Base-by-base conservation (phyloP, 1,284 basidiomycete species). In the Puccinia coronata region DNA sequence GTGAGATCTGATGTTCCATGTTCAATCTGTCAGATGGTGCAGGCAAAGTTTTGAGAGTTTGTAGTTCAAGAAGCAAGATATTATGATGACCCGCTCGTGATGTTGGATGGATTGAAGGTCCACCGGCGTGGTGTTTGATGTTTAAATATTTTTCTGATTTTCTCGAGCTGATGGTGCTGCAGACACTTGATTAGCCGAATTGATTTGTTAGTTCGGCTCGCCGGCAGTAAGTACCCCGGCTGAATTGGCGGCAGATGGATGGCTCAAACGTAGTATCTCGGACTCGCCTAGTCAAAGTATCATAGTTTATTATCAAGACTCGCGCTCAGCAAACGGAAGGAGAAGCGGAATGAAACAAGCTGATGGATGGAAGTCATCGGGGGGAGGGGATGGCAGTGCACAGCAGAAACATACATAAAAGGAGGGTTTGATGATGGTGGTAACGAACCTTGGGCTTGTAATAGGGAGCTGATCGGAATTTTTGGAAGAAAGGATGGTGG, bases 1-100 rank as follows among this genome's bases (percentile, higher is more conserved):
- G 34, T 34, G 71, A 73, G 34, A 73, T 73, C 25, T 73, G 71
- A 41, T 73, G 71, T 23, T 73, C 71, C 71, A 73, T 73, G 28
- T 18, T 36, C 20, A 41, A 31, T 67, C 12, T 36, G n/a, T 39
- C n/a, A 23, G 36, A 41, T 4, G 41, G 63, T 41, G 63, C 36
- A 41, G 28, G 36, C 63, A 41, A 67, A 67, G 36, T n/a, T 67
- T n/a, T n/a, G 31, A 39, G 8, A n/a, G 39, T 67, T 23, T 47
- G 11, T 20, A 65, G 8, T 65, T 47, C 20, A n/a, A 20, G 23
- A 3, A 31, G n/a, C n/a, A n/a, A n/a, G n/a, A n/a, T n/a, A 34
- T 14, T 28, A 41, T 28, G 39, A 4, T 47, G 63, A 43, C 63
- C n/a, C 63, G 41, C 31, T 20, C 14, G 8, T 67, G 39, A 61